Base-by-base conservation (phyloP, 2,329 filamentous ascomycete species). In the Chaetothyriales sp. region DNA sequence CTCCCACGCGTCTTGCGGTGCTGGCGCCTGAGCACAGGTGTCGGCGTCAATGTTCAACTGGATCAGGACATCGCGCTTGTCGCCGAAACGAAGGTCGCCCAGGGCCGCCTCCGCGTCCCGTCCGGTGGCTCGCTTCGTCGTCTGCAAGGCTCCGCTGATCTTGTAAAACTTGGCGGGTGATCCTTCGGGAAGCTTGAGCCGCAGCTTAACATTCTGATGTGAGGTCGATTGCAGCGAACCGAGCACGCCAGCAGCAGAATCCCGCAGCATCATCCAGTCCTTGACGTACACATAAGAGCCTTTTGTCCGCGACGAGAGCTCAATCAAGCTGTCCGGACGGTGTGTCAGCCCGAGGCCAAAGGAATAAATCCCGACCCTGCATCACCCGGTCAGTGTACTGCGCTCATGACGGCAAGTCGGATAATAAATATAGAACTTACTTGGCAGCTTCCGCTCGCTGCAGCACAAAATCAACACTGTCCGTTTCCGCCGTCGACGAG, bases 251-350 rank as follows among this genome's bases (percentile, higher is more conserved):
- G 89, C 92, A 45, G 95, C 77, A 66, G 92, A 97, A 67, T 98
- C 92, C 25, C 92, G 84, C 37, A 98, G 77, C 90, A 97, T 98
- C 90, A 97, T 97, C 92, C 92, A 98, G 67, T 98, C 92, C 70
- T 97, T 98, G 60, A 98, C 89, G 63, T 97, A 98, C 1, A 89
- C 94, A 65, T 97, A 98, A 1, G 89, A 94, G 4, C 89, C 92
- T 71, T 97, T 98, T 2, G 92, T 98, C 55, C 89, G 80, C 5
- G 86, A 92, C 0, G 92, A 97, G 10, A 98, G 74, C 69, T 97
- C 90, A 57, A 98, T 95, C 89, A 98, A 94, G 0, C 89, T 95
- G 65, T 98, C 92, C 4, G 92, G 92, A 70, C 97, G 97, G 70
- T 98, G 92, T 0, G 90, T 97, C 73, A 95, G 82, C 49, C 92